Conservation (phyloP, 1,284 basidiomycete species). For the Caloboletus firmus region DNA sequence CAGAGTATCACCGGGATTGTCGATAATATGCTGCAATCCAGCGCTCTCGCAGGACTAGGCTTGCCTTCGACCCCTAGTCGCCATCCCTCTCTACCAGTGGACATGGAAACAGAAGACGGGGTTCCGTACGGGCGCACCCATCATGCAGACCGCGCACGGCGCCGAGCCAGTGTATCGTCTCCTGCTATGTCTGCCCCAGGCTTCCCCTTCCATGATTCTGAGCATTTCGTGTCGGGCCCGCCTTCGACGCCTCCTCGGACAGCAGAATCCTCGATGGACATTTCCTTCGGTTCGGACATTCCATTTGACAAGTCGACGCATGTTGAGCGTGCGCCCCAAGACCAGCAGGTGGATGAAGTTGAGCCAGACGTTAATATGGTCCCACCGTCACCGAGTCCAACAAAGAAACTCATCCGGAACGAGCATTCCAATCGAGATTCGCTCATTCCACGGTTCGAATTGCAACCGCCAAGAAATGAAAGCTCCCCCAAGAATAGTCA, state of each 20-base stretch:
- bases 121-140: constrained; percentile 71
- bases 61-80: constrained; percentile 33
- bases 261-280: constrained; percentile 18
- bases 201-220: constrained; percentile 20
- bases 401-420: constrained; percentile 36
- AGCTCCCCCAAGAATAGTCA: constrained; percentile 24
- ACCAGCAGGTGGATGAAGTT: constrained; percentile 38
- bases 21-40: constrained; percentile 53
- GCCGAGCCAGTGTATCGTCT: constrained; percentile 30
- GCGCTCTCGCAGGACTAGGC: constrained; percentile 28
- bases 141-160: constrained; percentile 51
- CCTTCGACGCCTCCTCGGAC: constrained; percentile 26
- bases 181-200: constrained; percentile 22
- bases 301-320: constrained; percentile 52
- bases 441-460: constrained; percentile 46
- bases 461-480: constrained; percentile 16
- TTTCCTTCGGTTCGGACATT: constrained; percentile 34
- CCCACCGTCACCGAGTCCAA: constrained; percentile 63
- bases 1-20: constrained; percentile 64
- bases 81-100: constrained; percentile 42
- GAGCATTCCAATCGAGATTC: constrained; percentile 27
- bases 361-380: constrained; percentile 51
- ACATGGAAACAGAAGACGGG: constrained; percentile 61
- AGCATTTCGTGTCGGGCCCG: constrained; percentile 4
- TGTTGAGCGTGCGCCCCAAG: constrained; percentile 43